These are phyloP conservation scores for Globisporangium recalcitrans DNA, from an alignment of 352 stramenopile species.

Conservation along the genomic window DNA sequence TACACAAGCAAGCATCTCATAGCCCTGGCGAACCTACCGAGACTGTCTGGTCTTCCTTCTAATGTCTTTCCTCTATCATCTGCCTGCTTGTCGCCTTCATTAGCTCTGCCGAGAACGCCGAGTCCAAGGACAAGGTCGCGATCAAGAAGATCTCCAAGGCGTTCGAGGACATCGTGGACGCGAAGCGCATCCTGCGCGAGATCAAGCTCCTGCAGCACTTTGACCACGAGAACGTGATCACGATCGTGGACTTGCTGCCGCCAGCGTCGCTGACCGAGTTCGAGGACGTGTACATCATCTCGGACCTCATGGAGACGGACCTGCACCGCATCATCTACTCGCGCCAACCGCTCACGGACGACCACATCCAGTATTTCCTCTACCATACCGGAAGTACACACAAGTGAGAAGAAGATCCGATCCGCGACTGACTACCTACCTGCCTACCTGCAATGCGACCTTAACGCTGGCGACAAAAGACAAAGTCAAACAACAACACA, in stretches of 20 bases:
- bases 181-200: constrained; percentile 98
- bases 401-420: constrained; percentile 3
- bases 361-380: constrained; percentile 92
- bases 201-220: constrained; percentile 94
- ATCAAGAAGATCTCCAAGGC: constrained; percentile 89
- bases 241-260: constrained; percentile 93
- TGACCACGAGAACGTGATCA: constrained; percentile 94
- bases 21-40: constrained; percentile 2
- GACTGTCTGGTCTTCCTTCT: not conserved
- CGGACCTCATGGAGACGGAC: constrained; percentile 98
- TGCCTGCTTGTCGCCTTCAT: not conserved
- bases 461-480: too few species aligned
- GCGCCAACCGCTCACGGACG: constrained; percentile 87
- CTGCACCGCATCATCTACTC: constrained; percentile 98
- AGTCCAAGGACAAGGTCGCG: constrained; percentile 82
- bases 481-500: too few species aligned
- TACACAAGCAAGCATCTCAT: constrained; percentile 20
- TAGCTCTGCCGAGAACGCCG: constrained; percentile 74
- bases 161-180: constrained; percentile 98
- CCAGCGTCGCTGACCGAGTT: constrained; percentile 91
- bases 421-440: too few species aligned
- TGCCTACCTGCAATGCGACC: too few species aligned
- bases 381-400: constrained; percentile 53
- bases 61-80: not conserved
- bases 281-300: constrained; percentile 97